Base-by-base conservation (phyloP, 2,329 filamentous ascomycete species). In the Sporothrix brunneoviolacea region DNA sequence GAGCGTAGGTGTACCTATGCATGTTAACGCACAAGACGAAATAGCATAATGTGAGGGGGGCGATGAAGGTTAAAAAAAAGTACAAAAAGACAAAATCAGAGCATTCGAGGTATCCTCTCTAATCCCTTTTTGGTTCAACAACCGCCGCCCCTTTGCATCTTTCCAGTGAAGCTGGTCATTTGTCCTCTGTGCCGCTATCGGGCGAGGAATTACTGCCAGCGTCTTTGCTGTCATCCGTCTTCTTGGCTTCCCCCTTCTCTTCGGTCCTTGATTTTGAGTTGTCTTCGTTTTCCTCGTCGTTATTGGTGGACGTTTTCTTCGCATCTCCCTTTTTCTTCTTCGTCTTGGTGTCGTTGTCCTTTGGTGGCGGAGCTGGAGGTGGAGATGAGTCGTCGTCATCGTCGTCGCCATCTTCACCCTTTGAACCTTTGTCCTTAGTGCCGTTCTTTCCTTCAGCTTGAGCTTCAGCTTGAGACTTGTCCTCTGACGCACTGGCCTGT, bases 321-420 rank as follows among this genome's bases (percentile, higher is more conserved):
- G 10, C 21, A 16, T 18, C 18, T 3, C 6, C n/a, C 27, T 32
- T 30, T 6, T 35, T 33, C 27, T 32, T 18, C 22, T 32, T 36
- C 2, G 4, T 4, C 33, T 38, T 38, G n/a, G 21, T 27, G 7
- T 7, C 10, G 32, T 47, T 47, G 12, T 51, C 50, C 22, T 51
- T 51, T 18, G 49, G 42, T 1, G 36, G 43, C 3, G 43, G 43
- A 21, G 43, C 33, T 2, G 42, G 48, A 13, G 48, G 48, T 7
- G 36, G 24, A 4, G 22, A 28, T 9, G 24, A 5, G 5, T 15
- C 15, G 33, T 5, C 39, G 15, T 30, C 40, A 15, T 16, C 13
- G n/a, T n/a, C 27, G 19, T 30, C 12, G 22, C 19, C 40, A 18
- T 4, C 22, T 7, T 30, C 22, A 8, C 5, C 16, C 40, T 28